Evolutionary conservation across 1,284 basidiomycete genomes (phyloP), one percentile per base, ranked within the genome.

Genomic region (Vanrija pseudolonga): DNA sequence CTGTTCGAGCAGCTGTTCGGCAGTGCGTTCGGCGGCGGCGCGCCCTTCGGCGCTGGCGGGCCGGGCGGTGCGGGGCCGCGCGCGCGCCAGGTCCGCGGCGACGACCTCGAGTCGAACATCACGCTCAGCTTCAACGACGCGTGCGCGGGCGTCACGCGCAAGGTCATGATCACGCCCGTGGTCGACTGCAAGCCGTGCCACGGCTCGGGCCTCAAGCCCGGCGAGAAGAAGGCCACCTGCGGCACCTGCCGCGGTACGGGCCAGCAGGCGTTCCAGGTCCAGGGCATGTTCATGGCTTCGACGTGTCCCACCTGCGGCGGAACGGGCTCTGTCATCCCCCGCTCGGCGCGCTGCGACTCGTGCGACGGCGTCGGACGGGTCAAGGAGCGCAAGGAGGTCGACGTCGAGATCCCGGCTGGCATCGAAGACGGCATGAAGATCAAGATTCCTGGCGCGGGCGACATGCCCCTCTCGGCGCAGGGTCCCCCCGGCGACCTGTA

Each of bases 391-490:
- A 89, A 88, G 71, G 80, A 84, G 15, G 84, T 96, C 22, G 83
- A 88, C 49, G 86, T 98, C 51, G 84, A 90, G 60, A 86, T 99
- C 55, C 90, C 92, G 51, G 82, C 89, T 48, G 91, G 91, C 84
- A 88, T 98, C 50, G 96, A 99, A 75, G 93, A 98, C 73, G 96
- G 96, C 24, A 96, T 95, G 89, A 85, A 86, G 53, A 84, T 99
- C 63, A 87, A 90, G 59, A 80, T 98, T 48, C 84, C 89, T 12
- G 85, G 85, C 40, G 83, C 83, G 45, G 96, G 96, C 36, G 93
- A 99, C 77, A 87, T 86, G 32, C 88, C 96, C 20, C 76, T 95
- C 20, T 80, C 84, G 26, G 86, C 88, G 38, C 85, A 83, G 63
- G 92, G 92, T 45, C 79, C 78, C 19, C 76, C 84, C 8, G 96